Base-by-base conservation (phyloP, 805 yeast genomes). In the Clavispora santaluciae region DNA sequence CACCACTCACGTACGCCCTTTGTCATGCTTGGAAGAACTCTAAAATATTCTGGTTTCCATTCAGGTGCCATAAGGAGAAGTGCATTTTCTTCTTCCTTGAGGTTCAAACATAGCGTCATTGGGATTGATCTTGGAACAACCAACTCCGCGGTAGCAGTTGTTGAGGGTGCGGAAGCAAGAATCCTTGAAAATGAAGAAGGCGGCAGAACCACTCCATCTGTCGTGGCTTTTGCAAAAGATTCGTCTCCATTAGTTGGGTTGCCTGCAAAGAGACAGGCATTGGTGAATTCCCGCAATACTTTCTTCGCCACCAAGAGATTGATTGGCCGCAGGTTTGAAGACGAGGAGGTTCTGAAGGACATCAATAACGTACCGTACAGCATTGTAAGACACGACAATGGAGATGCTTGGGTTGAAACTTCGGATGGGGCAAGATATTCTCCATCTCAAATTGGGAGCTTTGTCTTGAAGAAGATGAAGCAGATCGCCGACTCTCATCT, bases 41-140 rank as follows among this genome's bases (percentile, higher is more conserved):
- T 16, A 28, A 28, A 16, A 9, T 16, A 6, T 28, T 8, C 12
- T 4, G 16, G 31, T 11, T 7, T 15, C 20, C 15, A 13, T 9
- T 28, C 31, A 2, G 20, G 20, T 8, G 4, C 13, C 11, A 16
- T 16, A 15, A 15, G 20, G 9, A 28, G 31, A 6, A 21, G 22
- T 4, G 22, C 25, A 11, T 17, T 28, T 8, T 6, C 20, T 12
- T 15, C 31, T 28, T 22, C 16, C 10, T 22, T 12, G 10, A 46
- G 61, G 5, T 40, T 43, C 42, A 55, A 53, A 24, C 62, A 56
- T 39, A 44, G 56, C 11, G 88, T 83, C 4, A 77, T 83, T 37
- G 95, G 95, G 43, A 85, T 86, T 48, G 95, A 86, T 61, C 63
- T 86, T 42, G 95, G 95, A 21, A 86, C 95, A 17, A 86, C 95